Percentiles rank a stretch among this genome's conserved stretches.
Evolutionary conservation across 2,329 filamentous ascomycete genomes (phyloP).

Genomic region (Albifimbria verrucaria): DNA sequence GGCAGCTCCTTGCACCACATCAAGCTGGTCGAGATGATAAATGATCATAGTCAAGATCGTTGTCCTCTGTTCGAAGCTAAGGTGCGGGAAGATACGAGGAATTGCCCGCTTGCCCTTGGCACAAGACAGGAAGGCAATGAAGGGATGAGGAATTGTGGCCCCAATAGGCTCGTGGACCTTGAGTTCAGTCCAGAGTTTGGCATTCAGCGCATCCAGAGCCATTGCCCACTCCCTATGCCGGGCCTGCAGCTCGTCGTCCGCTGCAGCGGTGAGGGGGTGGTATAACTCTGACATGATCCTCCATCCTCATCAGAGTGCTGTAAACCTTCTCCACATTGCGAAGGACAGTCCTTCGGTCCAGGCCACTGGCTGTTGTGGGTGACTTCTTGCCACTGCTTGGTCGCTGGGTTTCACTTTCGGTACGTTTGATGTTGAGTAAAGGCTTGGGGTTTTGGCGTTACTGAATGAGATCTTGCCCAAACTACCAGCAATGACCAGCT

Average conservation of each 20-base stretch:
- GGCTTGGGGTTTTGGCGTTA: conserved; percentile 98
- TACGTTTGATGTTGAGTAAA: conserved; percentile 89
- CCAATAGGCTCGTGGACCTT: conserved; percentile 93
- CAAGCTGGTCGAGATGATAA: conserved; percentile 86
- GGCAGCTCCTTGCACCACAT: conserved; percentile 81
- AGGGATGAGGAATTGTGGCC: conserved; percentile 76
- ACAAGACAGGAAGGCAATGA: conserved; percentile 93
- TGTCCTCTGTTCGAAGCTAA: conserved; percentile 87
- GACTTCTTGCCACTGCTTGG: conserved; percentile 46
- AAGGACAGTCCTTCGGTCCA: conserved; percentile 79
- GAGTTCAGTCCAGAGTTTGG: conserved; percentile 77
- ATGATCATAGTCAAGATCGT: conserved; percentile 96
- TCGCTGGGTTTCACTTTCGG: conserved; percentile 62
- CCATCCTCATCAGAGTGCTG: conserved; percentile 83
- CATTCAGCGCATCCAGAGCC: conserved; percentile 64
- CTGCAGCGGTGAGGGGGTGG: conserved; percentile 57
- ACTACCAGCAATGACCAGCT: conserved; percentile 93
- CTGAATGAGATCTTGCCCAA: conserved; percentile 98
- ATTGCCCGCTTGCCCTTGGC: conserved; percentile 96
- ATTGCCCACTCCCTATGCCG: conserved; percentile 70
- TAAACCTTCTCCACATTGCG: conserved; percentile 89
- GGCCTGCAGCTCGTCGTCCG: conserved; percentile 65
- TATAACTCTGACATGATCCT: conserved; percentile 84
- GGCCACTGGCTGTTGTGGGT: conserved; percentile 38
- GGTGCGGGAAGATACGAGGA: conserved; percentile 89